These are phyloP conservation scores for Schizosaccharomyces osmophilus DNA, from an alignment of 805 yeast genomes.

Conservation along the genomic window DNA sequence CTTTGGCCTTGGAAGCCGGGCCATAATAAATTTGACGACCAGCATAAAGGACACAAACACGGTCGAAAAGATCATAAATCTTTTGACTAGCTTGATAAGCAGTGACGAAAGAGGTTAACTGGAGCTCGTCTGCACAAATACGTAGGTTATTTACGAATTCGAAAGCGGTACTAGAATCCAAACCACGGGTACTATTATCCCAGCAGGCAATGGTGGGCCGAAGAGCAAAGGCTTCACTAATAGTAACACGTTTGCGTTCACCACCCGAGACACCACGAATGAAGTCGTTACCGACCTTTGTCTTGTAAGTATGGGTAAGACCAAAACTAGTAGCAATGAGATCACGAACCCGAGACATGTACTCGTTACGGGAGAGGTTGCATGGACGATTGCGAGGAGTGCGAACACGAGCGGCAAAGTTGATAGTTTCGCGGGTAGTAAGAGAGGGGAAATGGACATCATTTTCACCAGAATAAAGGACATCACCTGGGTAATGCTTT, in stretches of 20 bases:
- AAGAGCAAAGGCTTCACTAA: constrained; percentile 49
- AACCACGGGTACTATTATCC: constrained; percentile 71
- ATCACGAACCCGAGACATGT: constrained; percentile 58
- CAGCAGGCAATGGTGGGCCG: constrained; percentile 43
- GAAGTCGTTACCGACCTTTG: constrained; percentile 23
- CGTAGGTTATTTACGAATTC: constrained; percentile 48
- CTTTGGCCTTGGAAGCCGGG: constrained; percentile 27
- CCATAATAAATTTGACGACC: constrained; percentile 47
- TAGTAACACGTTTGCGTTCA: constrained; percentile 62
- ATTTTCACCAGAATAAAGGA: constrained; percentile 20
- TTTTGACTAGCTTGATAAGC: constrained; percentile 47
- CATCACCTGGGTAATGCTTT: constrained; percentile 27
- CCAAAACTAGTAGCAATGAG: constrained; percentile 27
- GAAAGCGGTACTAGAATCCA: constrained; percentile 63
- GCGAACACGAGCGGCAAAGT: constrained; percentile 44
- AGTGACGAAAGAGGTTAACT: constrained; percentile 38
- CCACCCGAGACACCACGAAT: constrained; percentile 39
- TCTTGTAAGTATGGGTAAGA: constrained; percentile 18
- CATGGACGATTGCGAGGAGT: constrained; percentile 34
- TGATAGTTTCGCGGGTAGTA: constrained; percentile 48
- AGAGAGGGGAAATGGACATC: constrained; percentile 58
- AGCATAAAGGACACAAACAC: constrained; percentile 32
- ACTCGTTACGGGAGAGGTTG: constrained; percentile 23
- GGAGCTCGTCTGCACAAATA: constrained; percentile 29
- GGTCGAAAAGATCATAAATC: constrained; percentile 38